Conservation (phyloP, 176 grass and related monocot species). For the Dendrocalamus sinicus region DNA sequence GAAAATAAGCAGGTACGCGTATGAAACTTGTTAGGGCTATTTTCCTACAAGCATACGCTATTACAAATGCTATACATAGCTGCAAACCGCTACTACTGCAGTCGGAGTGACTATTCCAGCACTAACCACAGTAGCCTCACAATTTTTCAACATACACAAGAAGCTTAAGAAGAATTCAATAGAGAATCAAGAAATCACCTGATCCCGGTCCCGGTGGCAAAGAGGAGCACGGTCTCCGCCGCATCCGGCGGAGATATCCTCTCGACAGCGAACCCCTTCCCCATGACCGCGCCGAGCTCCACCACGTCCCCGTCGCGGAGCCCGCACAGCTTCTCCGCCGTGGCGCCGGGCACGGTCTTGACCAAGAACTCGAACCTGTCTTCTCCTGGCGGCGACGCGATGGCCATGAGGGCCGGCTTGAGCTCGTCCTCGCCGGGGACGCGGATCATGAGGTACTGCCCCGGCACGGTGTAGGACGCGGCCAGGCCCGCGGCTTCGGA, state of each 20-base stretch:
- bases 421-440: constrained; percentile 45
- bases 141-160: background rate
- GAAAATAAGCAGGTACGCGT: too few species aligned
- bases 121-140: background rate
- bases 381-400: constrained; percentile 63
- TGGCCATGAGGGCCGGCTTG: constrained; percentile 73
- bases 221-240: constrained; percentile 63
- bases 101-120: background rate
- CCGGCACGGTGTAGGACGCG: constrained; percentile 45
- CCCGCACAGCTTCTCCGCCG: constrained; percentile 61
- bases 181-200: constrained; percentile 49
- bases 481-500: constrained; percentile 60
- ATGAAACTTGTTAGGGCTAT: too few species aligned
- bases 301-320: constrained; percentile 69
- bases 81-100: background rate
- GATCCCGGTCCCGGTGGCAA: constrained; percentile 87
- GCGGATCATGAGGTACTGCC: constrained; percentile 82
- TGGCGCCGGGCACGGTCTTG: constrained; percentile 70
- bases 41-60: too few species aligned
- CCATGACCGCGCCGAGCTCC: constrained; percentile 80
- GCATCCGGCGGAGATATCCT: constrained; percentile 55
- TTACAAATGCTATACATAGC: background rate
- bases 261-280: constrained; percentile 70
- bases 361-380: constrained; percentile 69
- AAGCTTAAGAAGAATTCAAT: background rate